Evolutionary conservation across 495 filamentous ascomycete genomes (phyloP).

Genomic region (Copromyces sp.): DNA sequence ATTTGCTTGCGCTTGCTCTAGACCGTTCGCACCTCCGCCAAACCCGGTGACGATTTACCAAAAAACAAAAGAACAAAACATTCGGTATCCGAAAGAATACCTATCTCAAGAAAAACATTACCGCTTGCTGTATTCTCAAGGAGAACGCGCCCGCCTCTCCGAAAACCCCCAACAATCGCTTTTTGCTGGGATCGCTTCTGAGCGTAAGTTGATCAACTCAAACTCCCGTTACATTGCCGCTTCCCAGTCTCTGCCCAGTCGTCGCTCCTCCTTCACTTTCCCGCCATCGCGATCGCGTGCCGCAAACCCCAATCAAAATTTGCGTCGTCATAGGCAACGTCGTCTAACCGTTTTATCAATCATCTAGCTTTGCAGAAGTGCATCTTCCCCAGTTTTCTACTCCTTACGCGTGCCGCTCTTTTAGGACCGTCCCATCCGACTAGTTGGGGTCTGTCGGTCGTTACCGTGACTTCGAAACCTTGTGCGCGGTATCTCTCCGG

Average conservation of each 20-base stretch:
- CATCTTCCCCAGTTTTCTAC: conserved; percentile 15
- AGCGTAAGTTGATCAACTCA: conserved; percentile 9
- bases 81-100: conserved; percentile 7
- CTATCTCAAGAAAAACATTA: background rate
- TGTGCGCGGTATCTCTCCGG: conserved; percentile 29
- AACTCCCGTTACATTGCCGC: background rate
- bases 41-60: conserved; percentile 17
- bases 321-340: background rate
- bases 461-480: conserved; percentile 15
- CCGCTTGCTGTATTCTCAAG: conserved; percentile 1
- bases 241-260: background rate
- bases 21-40: conserved; percentile 10
- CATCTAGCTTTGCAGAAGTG: conserved; percentile 17
- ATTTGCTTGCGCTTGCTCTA: conserved; percentile 11
- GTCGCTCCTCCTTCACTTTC: background rate
- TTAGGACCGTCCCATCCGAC: conserved; percentile 4
- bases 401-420: conserved; percentile 8
- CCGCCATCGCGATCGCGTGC: background rate
- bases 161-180: conserved; percentile 8
- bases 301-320: background rate
- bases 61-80: conserved; percentile 13
- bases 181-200: conserved; percentile 26
- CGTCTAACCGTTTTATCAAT: background rate
- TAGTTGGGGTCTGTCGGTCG: conserved; percentile 20
- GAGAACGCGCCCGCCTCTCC: background rate